Evolutionary conservation across 2,329 filamentous ascomycete species (phyloP).

Genomic region (Cryphonectria naterciae): DNA sequence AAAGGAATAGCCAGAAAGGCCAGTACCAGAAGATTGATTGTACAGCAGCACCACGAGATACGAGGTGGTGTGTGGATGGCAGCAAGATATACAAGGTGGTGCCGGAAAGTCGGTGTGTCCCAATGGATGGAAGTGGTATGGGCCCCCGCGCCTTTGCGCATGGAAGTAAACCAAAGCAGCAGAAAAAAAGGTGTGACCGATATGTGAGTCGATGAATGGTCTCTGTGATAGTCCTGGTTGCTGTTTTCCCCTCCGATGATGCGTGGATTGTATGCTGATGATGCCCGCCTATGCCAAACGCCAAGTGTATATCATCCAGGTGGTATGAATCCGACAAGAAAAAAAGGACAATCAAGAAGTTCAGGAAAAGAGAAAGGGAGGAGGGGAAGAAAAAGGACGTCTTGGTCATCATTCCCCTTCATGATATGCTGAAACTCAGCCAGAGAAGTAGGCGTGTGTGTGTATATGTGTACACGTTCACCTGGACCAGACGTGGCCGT

Average conservation of each 20-base stretch:
- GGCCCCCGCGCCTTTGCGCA: background rate
- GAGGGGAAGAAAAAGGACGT: background rate
- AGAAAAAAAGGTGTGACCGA: background rate
- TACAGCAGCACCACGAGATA: background rate
- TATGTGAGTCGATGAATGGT: background rate
- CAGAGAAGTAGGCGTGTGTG: background rate
- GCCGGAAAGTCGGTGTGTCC: background rate
- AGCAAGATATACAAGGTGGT: background rate
- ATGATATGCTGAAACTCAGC: background rate
- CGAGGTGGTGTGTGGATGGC: background rate
- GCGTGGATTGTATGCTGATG: background rate
- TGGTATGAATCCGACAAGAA: background rate
- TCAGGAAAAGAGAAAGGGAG: background rate
- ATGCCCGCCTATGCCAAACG: background rate
- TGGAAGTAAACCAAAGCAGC: background rate
- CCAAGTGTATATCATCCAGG: background rate
- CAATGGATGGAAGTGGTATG: background rate
- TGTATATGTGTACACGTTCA: background rate
- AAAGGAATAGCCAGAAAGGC: background rate
- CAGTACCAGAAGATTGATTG: background rate
- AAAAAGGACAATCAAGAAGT: background rate
- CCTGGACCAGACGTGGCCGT: background rate
- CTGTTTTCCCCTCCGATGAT: background rate
- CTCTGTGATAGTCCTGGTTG: background rate
- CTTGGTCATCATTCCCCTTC: background rate